Evolutionary conservation across 768 basidiomycete species (phyloP).

Genomic region (Hygrophoropsis aurantiaca): DNA sequence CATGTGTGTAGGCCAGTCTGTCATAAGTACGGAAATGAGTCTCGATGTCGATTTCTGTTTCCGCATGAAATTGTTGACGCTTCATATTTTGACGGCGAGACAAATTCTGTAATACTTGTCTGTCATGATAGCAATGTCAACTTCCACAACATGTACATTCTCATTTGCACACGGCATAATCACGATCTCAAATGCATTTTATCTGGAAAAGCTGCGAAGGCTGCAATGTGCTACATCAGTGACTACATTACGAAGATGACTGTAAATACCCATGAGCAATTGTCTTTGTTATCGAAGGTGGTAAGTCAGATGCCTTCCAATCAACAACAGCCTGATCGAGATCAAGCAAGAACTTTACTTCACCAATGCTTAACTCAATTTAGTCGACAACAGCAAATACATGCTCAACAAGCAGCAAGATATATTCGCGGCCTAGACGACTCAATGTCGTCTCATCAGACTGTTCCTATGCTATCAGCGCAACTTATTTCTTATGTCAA

Average conservation of each 20-base stretch:
- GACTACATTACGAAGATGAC: slow-evolving; percentile 37
- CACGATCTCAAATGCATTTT: slow-evolving; percentile 36
- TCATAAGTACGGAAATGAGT: slow-evolving; percentile 29
- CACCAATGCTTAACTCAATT: slow-evolving; percentile 33
- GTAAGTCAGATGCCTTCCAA: slow-evolving; percentile 7
- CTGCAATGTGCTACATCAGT: slow-evolving; percentile 36
- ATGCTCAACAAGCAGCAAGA: slow-evolving; percentile 32
- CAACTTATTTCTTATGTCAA: slow-evolving; percentile 12
- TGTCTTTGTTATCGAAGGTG: slow-evolving; percentile 23
- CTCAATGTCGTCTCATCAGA: slow-evolving; percentile 24
- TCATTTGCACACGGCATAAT: slow-evolving; percentile 34
- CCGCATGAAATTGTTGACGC: slow-evolving; percentile 29
- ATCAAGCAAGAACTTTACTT: slow-evolving; percentile 19
- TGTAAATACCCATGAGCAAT: slow-evolving; percentile 24
- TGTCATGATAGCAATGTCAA: slow-evolving; percentile 29
- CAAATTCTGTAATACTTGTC: slow-evolving; percentile 28
- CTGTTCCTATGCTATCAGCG: slow-evolving; percentile 24
- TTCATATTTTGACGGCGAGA: slow-evolving; percentile 28
- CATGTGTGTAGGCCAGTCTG: slow-evolving; percentile 23
- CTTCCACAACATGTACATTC: slow-evolving; percentile 32
- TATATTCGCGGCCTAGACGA: slow-evolving; percentile 30
- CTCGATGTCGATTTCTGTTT: slow-evolving; percentile 30
- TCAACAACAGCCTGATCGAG: background rate
- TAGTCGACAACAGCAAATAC: slow-evolving; percentile 28
- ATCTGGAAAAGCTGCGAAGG: slow-evolving; percentile 32